Evolutionary conservation across 495 filamentous ascomycete genomes (phyloP).

Genomic region (Diplogelasinospora grovesii): DNA sequence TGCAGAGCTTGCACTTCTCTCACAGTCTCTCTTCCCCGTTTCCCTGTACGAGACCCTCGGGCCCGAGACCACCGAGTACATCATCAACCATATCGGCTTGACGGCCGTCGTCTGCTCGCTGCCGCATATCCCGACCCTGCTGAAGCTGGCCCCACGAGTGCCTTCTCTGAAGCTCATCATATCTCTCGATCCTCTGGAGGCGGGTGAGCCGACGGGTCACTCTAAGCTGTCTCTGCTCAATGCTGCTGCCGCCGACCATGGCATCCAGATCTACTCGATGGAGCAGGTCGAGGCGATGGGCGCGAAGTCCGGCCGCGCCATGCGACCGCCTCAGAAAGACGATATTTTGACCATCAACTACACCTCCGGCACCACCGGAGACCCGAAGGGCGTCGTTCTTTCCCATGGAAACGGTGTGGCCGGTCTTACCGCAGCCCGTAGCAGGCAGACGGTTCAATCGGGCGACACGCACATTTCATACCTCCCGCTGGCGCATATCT

Average conservation of each 20-base stretch:
- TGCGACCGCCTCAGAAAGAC: conserved; percentile 61
- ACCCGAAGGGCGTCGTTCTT: conserved; percentile 87
- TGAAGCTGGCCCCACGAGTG: conserved; percentile 72
- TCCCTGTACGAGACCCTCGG: conserved; percentile 97
- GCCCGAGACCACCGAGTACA: conserved; percentile 84
- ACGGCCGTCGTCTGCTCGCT: conserved; percentile 71
- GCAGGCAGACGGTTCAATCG: conserved; percentile 39
- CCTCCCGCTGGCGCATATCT: conserved; percentile 92
- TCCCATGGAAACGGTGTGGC: conserved; percentile 78
- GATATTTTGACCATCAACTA: conserved; percentile 96
- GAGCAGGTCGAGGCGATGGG: conserved; percentile 72
- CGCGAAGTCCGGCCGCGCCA: conserved; percentile 54
- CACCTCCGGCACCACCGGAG: conserved; percentile 91
- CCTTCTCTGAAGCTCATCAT: conserved; percentile 85
- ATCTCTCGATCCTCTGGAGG: conserved; percentile 77
- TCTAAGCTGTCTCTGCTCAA: conserved; percentile 75
- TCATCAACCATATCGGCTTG: conserved; percentile 82
- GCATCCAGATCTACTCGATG: conserved; percentile 71
- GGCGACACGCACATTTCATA: conserved; percentile 73
- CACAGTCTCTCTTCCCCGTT: conserved; percentile 82
- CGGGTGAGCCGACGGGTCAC: conserved; percentile 67
- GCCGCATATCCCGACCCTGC: conserved; percentile 75
- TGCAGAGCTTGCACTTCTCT: conserved; percentile 82
- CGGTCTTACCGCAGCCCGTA: conserved; percentile 53
- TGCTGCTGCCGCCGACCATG: conserved; percentile 61